Evolutionary conservation across 2,329 filamentous ascomycete genomes (phyloP), one percentile per base, ranked within the genome.

Genomic region (Ophiostoma novo-ulmi): DNA sequence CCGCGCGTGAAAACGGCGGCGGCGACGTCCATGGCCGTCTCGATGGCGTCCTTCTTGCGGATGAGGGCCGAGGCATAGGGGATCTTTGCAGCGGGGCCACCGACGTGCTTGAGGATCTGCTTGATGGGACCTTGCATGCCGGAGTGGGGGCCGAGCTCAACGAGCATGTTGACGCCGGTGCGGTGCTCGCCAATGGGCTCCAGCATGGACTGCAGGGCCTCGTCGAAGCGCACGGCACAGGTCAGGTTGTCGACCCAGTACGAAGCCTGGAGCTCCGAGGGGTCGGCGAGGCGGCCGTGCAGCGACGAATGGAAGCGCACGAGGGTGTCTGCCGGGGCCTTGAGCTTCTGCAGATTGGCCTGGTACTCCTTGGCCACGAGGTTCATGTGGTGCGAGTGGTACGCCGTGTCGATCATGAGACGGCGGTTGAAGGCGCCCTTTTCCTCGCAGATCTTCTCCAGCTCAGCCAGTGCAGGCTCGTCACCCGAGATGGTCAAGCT

Each of bases 341-440:
- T 72, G 41, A 77, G 79, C 20, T 69, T 70, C 1, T 70, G 48
- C 63, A 83, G 72, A 0, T 74, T 75, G 38, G 78, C 70, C 5
- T 77, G 71, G 70, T 83, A 83, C 68, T 77, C 72, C 0, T 55
- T 72, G 0, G 79, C 78, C 0, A 80, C 75, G 31, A 35, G 71
- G 0, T 74, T 67, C 83, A 85, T 85, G 73, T 85, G 83, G 1
- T 78, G 78, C 0, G 83, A 85, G 75, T 85, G 83, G 69, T 85
- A 85, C 0, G 82, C 83, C 0, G 78, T 82, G 67, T 84, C 81
- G 0, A 85, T 79, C 1, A 74, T 73, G 7, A 85, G 75, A 0
- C 77, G 11, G 1, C 80, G 75, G 0, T 78, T 77, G 67, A 82
- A 81, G 67, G 74, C 79, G 1, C 75, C 70, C 14, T 73, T 69